Percentiles rank a stretch among this genome's conserved stretches.
Evolutionary conservation across 1,139 yeast genomes (phyloP).

Genomic region (Yamadazyma dushanensis): DNA sequence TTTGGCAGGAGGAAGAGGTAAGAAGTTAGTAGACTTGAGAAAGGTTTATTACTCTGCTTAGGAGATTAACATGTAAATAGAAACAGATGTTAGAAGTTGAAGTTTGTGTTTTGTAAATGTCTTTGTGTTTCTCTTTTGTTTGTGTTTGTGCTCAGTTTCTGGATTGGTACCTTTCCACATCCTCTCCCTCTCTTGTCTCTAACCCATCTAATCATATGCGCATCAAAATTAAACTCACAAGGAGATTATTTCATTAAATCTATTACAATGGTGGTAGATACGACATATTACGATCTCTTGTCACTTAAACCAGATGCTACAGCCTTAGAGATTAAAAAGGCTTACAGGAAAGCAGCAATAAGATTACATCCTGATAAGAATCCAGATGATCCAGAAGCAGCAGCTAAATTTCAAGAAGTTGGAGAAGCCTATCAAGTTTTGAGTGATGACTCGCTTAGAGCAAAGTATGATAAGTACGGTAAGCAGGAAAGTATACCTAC

Average conservation of each 20-base stretch:
- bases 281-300: constrained; percentile 81
- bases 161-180: not conserved
- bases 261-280: constrained; percentile 83
- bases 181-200: not conserved
- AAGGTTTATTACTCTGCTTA: constrained; percentile 75
- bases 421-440: constrained; percentile 85
- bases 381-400: constrained; percentile 83
- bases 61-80: constrained; percentile 10
- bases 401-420: constrained; percentile 63
- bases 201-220: constrained; percentile 1
- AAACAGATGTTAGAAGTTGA: too few relatives aligned
- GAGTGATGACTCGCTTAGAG: constrained; percentile 70
- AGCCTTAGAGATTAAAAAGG: constrained; percentile 83
- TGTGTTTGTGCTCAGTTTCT: too few relatives aligned
- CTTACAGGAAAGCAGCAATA: constrained; percentile 88
- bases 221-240: not conserved
- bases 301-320: constrained; percentile 72
- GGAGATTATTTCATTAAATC: not conserved
- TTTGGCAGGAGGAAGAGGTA: constrained; percentile 90
- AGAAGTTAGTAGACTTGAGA: constrained; percentile 90
- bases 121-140: not conserved
- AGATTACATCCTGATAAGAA: constrained; percentile 94
- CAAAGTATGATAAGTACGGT: constrained; percentile 73
- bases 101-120: not conserved
- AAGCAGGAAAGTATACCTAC: constrained; percentile 80